Evolutionary conservation across 495 filamentous ascomycete genomes (phyloP).

Genomic region (Penicillium pulvis): DNA sequence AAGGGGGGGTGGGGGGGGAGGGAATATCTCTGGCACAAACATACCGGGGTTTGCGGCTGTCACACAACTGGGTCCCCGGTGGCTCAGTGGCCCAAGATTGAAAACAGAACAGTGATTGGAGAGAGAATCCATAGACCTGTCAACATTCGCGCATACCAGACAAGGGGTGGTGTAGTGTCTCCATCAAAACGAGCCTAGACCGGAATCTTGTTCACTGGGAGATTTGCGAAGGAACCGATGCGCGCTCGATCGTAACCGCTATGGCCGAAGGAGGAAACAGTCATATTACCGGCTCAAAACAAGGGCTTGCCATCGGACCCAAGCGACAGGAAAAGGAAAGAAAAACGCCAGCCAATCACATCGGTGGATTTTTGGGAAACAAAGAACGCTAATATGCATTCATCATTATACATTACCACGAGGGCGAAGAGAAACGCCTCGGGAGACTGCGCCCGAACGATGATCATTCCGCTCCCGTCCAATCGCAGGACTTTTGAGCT

Average conservation of each 20-base stretch:
- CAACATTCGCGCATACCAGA: slow-evolving; percentile 13
- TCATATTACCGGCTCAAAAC: slow-evolving; percentile 1
- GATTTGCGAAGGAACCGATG: slow-evolving; percentile 3
- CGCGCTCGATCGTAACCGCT: not conserved
- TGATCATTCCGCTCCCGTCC: not conserved
- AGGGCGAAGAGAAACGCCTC: not conserved
- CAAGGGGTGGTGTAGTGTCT: not conserved
- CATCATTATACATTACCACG: not conserved
- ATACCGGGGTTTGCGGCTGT: slow-evolving; percentile 19
- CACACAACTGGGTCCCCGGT: slow-evolving; percentile 24
- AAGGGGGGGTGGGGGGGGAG: slow-evolving; percentile 6
- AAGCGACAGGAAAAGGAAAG: not conserved
- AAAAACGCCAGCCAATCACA: not conserved
- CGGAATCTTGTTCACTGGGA: slow-evolving; percentile 6
- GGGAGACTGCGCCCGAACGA: not conserved
- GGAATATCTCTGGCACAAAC: slow-evolving; percentile 16
- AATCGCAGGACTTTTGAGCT: not conserved
- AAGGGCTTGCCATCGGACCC: slow-evolving; percentile 1
- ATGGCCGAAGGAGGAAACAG: slow-evolving; percentile 1
- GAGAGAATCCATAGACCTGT: slow-evolving; percentile 2
- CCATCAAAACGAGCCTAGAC: slow-evolving; percentile 13
- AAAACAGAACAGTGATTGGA: slow-evolving; percentile 18
- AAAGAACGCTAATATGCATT: not conserved
- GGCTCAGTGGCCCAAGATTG: slow-evolving; percentile 22
- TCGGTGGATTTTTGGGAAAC: not conserved